phyloP scores from a whole-genome alignment of 257 asterid species.

The Ehretia macrophylla region DNA sequence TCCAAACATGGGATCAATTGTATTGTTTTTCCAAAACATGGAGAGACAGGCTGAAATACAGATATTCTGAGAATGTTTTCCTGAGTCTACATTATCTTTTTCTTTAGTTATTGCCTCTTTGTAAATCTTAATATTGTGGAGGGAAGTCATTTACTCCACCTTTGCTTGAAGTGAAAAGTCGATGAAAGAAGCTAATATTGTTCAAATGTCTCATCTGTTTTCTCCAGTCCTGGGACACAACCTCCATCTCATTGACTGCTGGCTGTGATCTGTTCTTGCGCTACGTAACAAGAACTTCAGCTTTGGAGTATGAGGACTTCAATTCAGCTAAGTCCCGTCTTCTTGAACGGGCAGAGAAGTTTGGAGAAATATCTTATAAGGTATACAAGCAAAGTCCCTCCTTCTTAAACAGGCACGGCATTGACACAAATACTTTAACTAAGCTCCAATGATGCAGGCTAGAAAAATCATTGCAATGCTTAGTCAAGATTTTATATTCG shows the following conservation, averaged over 20 bases:
- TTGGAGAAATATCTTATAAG: conserved; percentile 86
- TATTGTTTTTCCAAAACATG: no score
- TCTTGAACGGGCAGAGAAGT: conserved; percentile 92
- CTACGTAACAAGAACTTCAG: conserved; percentile 87
- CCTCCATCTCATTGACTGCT: conserved; percentile 90
- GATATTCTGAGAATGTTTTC: no score
- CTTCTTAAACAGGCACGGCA: background rate
- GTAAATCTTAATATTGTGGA: background rate
- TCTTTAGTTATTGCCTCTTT: background rate
- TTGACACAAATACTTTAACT: background rate
- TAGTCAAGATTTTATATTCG: conserved; percentile 80
- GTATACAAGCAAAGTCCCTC: conserved; percentile 26
- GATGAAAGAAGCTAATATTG: conserved; percentile 2
- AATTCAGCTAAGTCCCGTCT: conserved; percentile 79
- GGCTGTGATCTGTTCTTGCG: conserved; percentile 94
- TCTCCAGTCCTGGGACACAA: conserved; percentile 87
- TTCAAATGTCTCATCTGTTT: conserved; percentile 1
- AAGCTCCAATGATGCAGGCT: conserved; percentile 46
- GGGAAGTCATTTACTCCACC: background rate
- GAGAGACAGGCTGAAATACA: no score
- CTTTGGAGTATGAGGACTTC: conserved; percentile 83
- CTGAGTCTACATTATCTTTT: no score
- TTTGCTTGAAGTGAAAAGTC: background rate
- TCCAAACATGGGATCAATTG: no score
- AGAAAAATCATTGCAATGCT: conserved; percentile 80